Evolutionary conservation across 1,284 basidiomycete genomes (phyloP).

Genomic region (Leccinum solheimii): DNA sequence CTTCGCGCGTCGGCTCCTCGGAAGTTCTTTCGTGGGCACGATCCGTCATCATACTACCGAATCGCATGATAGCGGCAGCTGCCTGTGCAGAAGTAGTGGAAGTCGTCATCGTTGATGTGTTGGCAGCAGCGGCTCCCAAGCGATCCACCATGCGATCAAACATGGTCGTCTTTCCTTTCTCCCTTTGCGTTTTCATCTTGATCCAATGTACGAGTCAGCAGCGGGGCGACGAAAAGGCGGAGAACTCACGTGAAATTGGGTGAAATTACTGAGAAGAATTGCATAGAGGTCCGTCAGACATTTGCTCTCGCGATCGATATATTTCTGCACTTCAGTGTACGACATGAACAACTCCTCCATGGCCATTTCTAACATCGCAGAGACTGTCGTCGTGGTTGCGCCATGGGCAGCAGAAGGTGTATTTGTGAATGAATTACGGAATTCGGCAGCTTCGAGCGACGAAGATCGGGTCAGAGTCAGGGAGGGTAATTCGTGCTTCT

Average conservation of each 20-base stretch:
- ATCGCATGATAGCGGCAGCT: conserved; percentile 78
- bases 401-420: conserved; percentile 41
- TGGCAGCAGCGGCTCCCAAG: conserved; percentile 76
- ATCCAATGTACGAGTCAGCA: conserved; percentile 14
- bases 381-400: conserved; percentile 54
- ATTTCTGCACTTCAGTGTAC: conserved; percentile 89
- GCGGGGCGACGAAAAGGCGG: conserved; percentile 6
- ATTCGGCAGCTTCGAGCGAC: conserved; percentile 59
- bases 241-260: conserved; percentile 82
- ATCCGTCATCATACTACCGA: conserved; percentile 71
- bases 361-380: conserved; percentile 88
- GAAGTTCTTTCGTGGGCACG: conserved; percentile 51
- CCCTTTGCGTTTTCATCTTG: conserved; percentile 64
- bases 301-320: conserved; percentile 91
- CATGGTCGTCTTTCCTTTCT: conserved; percentile 79
- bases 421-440: conserved; percentile 54
- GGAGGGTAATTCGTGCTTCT: conserved; percentile 84
- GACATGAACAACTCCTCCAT: conserved; percentile 97
- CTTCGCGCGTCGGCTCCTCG: conserved; percentile 74
- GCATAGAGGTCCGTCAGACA: conserved; percentile 85
- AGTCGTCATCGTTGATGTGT: conserved; percentile 54
- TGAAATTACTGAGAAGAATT: conserved; percentile 73
- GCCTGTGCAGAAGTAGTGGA: conserved; percentile 75
- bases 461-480: conserved; percentile 53
- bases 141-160: conserved; percentile 95